Evolutionary conservation across 2,329 filamentous ascomycete genomes (phyloP).

Genomic region (Aspergillus latus): DNA sequence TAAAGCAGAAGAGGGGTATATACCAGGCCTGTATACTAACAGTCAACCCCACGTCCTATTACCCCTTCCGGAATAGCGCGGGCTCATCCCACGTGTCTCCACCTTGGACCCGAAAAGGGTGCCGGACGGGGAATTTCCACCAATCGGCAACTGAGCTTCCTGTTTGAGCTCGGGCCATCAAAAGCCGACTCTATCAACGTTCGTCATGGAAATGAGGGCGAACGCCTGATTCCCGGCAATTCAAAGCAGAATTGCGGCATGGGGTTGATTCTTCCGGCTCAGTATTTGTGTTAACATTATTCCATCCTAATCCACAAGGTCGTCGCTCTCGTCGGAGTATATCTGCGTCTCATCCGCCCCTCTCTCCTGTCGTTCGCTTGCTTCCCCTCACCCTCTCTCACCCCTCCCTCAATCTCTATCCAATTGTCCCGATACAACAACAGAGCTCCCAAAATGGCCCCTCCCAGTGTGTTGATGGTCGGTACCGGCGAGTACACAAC

Average conservation of each 20-base stretch:
- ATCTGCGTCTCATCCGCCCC: background rate
- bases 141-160: slow-evolving; percentile 14
- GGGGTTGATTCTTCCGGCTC: slow-evolving; percentile 5
- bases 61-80: background rate
- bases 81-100: slow-evolving; percentile 9
- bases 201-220: background rate
- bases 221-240: slow-evolving; percentile 8
- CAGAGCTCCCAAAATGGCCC: slow-evolving; percentile 11
- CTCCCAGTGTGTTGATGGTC: slow-evolving; percentile 48
- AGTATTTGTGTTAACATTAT: background rate
- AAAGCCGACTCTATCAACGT: slow-evolving; percentile 12
- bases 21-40: background rate
- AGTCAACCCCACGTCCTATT: slow-evolving; percentile 5
- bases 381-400: background rate
- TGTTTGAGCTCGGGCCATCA: slow-evolving; percentile 1
- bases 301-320: background rate
- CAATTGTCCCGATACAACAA: background rate
- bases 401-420: background rate
- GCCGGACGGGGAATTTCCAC: slow-evolving; percentile 14
- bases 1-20: background rate
- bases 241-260: background rate
- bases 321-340: background rate
- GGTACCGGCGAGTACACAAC: slow-evolving; percentile 97
- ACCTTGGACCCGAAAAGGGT: slow-evolving; percentile 1
- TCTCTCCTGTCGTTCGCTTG: background rate